Conservation (phyloP, 2,329 filamentous ascomycete species). For the Penicillium crustosum region DNA sequence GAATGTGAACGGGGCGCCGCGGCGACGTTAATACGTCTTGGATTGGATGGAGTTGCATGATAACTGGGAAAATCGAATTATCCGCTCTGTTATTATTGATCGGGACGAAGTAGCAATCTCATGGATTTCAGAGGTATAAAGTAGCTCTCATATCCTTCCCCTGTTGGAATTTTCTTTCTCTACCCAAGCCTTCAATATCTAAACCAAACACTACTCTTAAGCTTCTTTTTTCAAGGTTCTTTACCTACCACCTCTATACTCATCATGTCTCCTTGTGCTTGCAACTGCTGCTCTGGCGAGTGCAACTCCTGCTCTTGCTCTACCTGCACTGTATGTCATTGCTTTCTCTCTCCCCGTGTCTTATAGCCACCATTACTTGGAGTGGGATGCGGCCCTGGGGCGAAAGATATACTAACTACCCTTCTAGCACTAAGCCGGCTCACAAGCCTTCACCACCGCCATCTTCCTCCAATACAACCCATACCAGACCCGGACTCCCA, state of each 20-base stretch:
- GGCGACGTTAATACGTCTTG: background rate
- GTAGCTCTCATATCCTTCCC: conserved; percentile 4
- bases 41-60: conserved; percentile 12
- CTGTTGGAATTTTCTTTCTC: background rate
- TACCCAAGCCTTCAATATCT: conserved; percentile 1
- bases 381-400: background rate
- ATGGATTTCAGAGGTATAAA: conserved; percentile 21
- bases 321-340: conserved; percentile 37
- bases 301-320: conserved; percentile 44
- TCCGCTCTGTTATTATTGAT: background rate
- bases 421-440: conserved; percentile 26
- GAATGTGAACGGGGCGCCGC: conserved; percentile 7
- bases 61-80: background rate
- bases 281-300: conserved; percentile 41
- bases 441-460: conserved; percentile 17
- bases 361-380: background rate
- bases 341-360: background rate
- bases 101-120: background rate
- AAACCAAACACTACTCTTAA: conserved; percentile 3
- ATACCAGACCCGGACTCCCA: conserved; percentile 26
- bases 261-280: conserved; percentile 44
- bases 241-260: conserved; percentile 20
- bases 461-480: conserved; percentile 23
- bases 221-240: conserved; percentile 14
- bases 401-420: conserved; percentile 16